Percentiles rank a stretch among this genome's conserved stretches.
phyloP scores from a whole-genome alignment of 495 filamentous ascomycete genomes.

The Annulohypoxylon maeteangense region DNA sequence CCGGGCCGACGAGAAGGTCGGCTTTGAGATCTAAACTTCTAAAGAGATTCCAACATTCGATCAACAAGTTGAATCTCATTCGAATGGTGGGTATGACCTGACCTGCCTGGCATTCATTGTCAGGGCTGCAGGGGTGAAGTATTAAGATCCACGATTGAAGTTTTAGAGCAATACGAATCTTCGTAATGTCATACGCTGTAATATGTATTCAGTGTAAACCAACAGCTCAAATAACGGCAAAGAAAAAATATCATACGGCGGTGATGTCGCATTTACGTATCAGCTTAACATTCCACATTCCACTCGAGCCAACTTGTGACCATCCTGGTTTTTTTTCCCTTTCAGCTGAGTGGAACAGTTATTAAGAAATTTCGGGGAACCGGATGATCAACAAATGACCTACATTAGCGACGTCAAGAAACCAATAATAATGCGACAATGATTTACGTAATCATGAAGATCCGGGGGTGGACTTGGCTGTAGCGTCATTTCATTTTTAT shows the following conservation, averaged over 20 bases:
- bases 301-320: background rate
- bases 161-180: background rate
- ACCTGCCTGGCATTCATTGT: background rate
- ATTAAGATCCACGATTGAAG: background rate
- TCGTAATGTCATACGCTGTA: background rate
- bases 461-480: background rate
- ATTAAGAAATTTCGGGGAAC: background rate
- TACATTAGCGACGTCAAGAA: background rate
- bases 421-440: background rate
- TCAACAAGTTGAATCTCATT: slow-evolving; percentile 1
- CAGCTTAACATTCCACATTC: background rate
- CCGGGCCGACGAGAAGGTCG: background rate
- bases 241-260: background rate
- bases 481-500: no score
- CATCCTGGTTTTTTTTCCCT: background rate
- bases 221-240: background rate
- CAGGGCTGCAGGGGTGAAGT: background rate
- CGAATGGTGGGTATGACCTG: background rate
- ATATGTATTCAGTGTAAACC: no score
- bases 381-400: background rate
- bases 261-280: background rate
- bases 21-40: background rate
- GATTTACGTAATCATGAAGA: background rate
- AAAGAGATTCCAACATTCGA: background rate
- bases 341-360: background rate